phyloP scores from a whole-genome alignment of 2,329 filamentous ascomycete genomes.

The Endothia cerciana region DNA sequence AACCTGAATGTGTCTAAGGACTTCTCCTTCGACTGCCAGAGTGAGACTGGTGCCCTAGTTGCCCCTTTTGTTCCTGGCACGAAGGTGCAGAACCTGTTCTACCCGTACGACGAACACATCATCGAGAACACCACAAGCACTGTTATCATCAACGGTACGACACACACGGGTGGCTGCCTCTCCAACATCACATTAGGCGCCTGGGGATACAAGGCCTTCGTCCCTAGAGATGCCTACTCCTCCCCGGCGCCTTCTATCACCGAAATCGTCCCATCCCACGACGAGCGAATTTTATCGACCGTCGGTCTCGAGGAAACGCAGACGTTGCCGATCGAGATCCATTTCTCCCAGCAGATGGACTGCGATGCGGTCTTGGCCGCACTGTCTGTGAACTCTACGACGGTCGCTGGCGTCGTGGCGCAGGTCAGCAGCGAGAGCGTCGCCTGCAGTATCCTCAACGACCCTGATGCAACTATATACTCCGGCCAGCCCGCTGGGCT shows the following conservation, averaged over 20 bases:
- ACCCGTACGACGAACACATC: slow-evolving; percentile 60
- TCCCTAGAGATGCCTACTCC: slow-evolving; percentile 55
- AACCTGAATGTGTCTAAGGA: slow-evolving; percentile 52
- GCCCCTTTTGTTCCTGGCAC: slow-evolving; percentile 59
- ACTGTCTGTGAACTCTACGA: slow-evolving; percentile 57
- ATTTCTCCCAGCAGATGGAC: slow-evolving; percentile 65
- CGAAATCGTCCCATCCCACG: slow-evolving; percentile 63
- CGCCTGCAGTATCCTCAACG: slow-evolving; percentile 47
- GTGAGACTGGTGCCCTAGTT: slow-evolving; percentile 52
- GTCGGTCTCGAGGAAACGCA: slow-evolving; percentile 43
- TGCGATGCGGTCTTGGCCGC: slow-evolving; percentile 57
- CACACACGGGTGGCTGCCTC: slow-evolving; percentile 58
- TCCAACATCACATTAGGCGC: slow-evolving; percentile 53
- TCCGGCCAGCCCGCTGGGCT: slow-evolving; percentile 57
- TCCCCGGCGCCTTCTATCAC: slow-evolving; percentile 61
- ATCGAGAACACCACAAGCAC: slow-evolving; percentile 50
- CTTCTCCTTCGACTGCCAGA: slow-evolving; percentile 60
- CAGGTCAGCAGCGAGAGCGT: slow-evolving; percentile 49
- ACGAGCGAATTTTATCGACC: slow-evolving; percentile 39
- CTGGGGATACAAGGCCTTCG: slow-evolving; percentile 64
- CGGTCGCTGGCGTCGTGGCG: slow-evolving; percentile 47
- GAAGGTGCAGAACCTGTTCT: slow-evolving; percentile 65
- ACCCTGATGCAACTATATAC: slow-evolving; percentile 36
- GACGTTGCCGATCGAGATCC: slow-evolving; percentile 39
- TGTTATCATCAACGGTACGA: slow-evolving; percentile 51